Evolutionary conservation across 768 basidiomycete genomes (phyloP).

Genomic region (Candolleomyces eurysporus): DNA sequence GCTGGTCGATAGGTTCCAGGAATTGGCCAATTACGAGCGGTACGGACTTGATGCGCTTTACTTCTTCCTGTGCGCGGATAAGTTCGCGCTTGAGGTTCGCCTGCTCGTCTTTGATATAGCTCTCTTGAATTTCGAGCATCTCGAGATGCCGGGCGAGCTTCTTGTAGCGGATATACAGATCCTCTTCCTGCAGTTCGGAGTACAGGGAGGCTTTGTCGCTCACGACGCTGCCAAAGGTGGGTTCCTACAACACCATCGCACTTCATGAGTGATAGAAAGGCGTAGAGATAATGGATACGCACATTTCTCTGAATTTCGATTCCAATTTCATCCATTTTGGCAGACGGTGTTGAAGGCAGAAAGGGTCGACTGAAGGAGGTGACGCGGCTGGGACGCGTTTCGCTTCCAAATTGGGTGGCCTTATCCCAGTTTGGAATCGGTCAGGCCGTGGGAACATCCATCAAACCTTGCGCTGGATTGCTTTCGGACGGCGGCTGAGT

Average conservation of each 20-base stretch:
- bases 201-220: conserved; percentile 86
- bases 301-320: conserved; percentile 84
- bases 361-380: conserved; percentile 30
- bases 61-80: conserved; percentile 98
- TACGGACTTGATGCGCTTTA: conserved; percentile 98
- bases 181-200: conserved; percentile 87
- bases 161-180: conserved; percentile 97
- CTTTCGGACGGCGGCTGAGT: conserved; percentile 10
- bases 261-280: neutral
- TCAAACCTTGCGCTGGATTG: conserved; percentile 1
- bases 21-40: conserved; percentile 99
- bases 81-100: conserved; percentile 97
- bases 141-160: conserved; percentile 93
- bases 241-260: conserved; percentile 56
- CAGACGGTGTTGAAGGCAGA: conserved; percentile 18
- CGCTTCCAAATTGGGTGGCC: conserved; percentile 27
- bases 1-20: conserved; percentile 97
- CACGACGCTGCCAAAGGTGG: conserved; percentile 83
- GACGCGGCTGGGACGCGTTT: conserved; percentile 39
- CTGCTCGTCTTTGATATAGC: conserved; percentile 99
- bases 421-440: neutral
- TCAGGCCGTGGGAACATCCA: conserved; percentile 34
- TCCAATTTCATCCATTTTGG: conserved; percentile 83
- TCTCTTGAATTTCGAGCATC: conserved; percentile 91
- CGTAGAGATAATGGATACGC: conserved; percentile 22